Conservation (phyloP, 805 yeast species). For the Lipomyces yamadae region DNA sequence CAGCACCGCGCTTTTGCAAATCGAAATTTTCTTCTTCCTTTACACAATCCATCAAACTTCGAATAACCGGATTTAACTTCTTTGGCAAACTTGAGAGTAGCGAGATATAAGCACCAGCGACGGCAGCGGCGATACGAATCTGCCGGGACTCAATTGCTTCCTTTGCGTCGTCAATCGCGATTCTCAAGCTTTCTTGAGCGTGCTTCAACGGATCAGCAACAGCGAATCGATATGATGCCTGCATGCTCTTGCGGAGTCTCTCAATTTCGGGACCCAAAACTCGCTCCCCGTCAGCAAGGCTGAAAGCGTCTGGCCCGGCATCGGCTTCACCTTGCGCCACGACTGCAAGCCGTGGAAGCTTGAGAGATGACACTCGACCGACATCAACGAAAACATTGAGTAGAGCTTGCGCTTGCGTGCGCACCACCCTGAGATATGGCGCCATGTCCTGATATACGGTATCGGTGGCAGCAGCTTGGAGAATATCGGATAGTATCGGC, state of each 20-base stretch:
- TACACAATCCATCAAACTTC: conserved; percentile 89
- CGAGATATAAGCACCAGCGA: conserved; percentile 73
- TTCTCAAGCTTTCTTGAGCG: conserved; percentile 67
- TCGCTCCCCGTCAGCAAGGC: conserved; percentile 74
- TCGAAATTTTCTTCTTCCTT: conserved; percentile 71
- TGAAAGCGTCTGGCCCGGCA: conserved; percentile 93
- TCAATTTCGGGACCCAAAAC: conserved; percentile 66
- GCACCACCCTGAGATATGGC: conserved; percentile 79
- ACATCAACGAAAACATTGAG: conserved; percentile 75
- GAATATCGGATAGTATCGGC: conserved; percentile 15
- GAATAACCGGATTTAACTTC: conserved; percentile 84
- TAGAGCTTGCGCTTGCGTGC: conserved; percentile 85
- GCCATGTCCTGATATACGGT: conserved; percentile 80
- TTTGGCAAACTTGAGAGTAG: conserved; percentile 65
- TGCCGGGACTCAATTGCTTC: conserved; percentile 52
- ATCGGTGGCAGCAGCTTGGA: conserved; percentile 19
- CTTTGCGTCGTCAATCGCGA: conserved; percentile 72
- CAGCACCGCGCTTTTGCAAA: conserved; percentile 74
- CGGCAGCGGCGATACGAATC: conserved; percentile 68
- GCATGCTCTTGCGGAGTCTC: conserved; percentile 64
- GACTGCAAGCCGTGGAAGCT: conserved; percentile 81
- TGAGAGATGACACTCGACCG: conserved; percentile 72
- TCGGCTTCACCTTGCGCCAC: conserved; percentile 92
- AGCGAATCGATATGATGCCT: conserved; percentile 71
- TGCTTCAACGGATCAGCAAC: conserved; percentile 77